Conservation (phyloP, 768 basidiomycete genomes). For the Mycena metata region DNA sequence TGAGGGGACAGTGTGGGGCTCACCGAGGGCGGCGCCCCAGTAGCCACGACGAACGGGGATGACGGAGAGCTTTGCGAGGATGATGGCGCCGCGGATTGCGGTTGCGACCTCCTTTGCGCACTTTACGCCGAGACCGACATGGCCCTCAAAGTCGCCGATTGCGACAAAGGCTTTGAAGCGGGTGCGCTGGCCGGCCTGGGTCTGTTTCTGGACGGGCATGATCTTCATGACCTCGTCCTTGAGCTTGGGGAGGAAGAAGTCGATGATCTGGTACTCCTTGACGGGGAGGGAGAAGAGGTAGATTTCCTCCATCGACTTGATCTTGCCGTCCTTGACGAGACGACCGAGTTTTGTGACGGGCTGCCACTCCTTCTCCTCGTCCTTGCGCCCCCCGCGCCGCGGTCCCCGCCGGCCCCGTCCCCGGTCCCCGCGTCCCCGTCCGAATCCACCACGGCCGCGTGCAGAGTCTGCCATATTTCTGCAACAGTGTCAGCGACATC, state of each 20-base stretch:
- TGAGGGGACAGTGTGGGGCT: conserved; percentile 98
- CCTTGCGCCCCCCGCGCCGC: conserved; percentile 97
- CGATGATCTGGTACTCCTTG: conserved; percentile 99
- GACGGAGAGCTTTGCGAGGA: conserved; percentile 97
- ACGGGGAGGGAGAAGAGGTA: conserved; percentile 99
- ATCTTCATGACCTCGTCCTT: conserved; percentile 99
- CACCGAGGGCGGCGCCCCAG: conserved; percentile 99
- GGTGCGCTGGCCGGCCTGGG: conserved; percentile 98
- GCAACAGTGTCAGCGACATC: conserved; percentile 57
- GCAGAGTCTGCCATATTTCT: conserved; percentile 84
- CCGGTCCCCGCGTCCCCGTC: conserved; percentile 92
- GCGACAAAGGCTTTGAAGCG: conserved; percentile 99
- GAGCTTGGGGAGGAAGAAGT: conserved; percentile 98
- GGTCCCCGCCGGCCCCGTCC: conserved; percentile 91
- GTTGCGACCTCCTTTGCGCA: conserved; percentile 99
- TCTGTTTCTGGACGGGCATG: conserved; percentile 99
- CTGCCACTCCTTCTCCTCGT: conserved; percentile 99
- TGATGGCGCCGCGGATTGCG: conserved; percentile 99
- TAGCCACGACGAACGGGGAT: conserved; percentile 99
- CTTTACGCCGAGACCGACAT: conserved; percentile 99
- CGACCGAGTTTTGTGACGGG: conserved; percentile 99
- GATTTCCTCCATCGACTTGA: conserved; percentile 99
- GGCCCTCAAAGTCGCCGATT: conserved; percentile 98
- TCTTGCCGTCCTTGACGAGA: conserved; percentile 99
- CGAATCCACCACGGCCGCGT: conserved; percentile 80